phyloP scores from a whole-genome alignment of 2,329 filamentous ascomycete species.

The Colletotrichum neosansevieriae region DNA sequence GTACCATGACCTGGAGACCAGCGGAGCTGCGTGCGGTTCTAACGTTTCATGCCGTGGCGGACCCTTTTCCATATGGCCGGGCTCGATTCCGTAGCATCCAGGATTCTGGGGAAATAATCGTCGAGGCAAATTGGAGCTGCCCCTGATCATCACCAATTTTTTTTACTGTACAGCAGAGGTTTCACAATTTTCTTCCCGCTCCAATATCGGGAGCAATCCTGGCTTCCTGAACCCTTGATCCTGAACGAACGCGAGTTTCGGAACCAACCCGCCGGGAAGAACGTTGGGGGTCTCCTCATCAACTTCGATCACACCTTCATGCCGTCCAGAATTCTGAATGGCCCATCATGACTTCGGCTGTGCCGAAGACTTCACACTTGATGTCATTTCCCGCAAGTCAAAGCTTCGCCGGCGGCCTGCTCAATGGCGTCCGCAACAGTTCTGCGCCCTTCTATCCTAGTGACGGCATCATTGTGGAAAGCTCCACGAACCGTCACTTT shows the following conservation, averaged over 20 bases:
- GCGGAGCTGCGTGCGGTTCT: too few relatives aligned
- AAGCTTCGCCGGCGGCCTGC: conserved; percentile 39
- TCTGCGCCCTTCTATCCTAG: conserved; percentile 57
- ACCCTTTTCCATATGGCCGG: conserved; percentile 2
- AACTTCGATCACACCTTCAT: conserved; percentile 12
- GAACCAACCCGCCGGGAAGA: conserved; percentile 1
- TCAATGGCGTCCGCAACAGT: conserved; percentile 59
- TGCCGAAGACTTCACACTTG: conserved; percentile 27
- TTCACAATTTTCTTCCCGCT: not conserved
- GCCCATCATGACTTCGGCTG: not conserved
- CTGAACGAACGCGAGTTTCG: not conserved
- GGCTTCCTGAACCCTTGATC: conserved; percentile 3
- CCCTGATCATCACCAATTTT: conserved; percentile 15
- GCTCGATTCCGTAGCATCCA: not conserved
- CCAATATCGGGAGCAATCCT: conserved; percentile 4
- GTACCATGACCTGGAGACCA: too few relatives aligned
- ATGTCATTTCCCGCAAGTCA: conserved; percentile 15
- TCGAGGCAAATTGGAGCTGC: not conserved
- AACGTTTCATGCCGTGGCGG: not conserved
- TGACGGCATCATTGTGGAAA: conserved; percentile 69
- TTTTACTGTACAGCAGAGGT: not conserved
- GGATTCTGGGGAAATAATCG: not conserved
- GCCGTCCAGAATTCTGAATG: not conserved
- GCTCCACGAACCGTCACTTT: conserved; percentile 60
- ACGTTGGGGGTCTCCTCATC: not conserved